A percentile compares a stretch with the other conserved stretches of the same genome.
Conservation (phyloP, 164 flowering plant species). For the Chloranthus sessilifolius region DNA sequence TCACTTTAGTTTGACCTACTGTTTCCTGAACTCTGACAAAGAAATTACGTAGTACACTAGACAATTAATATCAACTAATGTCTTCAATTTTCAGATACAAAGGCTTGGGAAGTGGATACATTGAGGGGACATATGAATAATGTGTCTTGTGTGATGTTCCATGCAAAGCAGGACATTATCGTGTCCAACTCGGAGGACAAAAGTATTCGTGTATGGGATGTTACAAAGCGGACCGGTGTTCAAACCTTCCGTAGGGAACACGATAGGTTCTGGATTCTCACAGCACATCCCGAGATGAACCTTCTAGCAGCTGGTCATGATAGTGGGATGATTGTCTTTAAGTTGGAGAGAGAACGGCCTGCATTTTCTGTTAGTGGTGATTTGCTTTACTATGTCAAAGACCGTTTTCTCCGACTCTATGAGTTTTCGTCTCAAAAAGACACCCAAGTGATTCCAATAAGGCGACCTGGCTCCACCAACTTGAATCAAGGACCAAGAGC, state of each 20-base stretch:
- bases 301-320: slow-evolving; percentile 57
- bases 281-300: slow-evolving; percentile 49
- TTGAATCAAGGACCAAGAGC: slow-evolving; percentile 43
- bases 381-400: slow-evolving; percentile 34
- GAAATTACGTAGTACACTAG: neutral
- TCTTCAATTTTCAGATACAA: slow-evolving; percentile 31
- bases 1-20: neutral
- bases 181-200: slow-evolving; percentile 55
- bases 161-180: slow-evolving; percentile 46
- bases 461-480: slow-evolving; percentile 38
- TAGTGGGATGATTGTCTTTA: slow-evolving; percentile 52
- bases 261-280: slow-evolving; percentile 49
- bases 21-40: neutral
- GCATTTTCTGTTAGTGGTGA: slow-evolving; percentile 47
- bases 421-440: slow-evolving; percentile 46
- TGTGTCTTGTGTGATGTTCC: slow-evolving; percentile 50
- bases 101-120: slow-evolving; percentile 59
- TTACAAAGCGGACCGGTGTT: slow-evolving; percentile 37
- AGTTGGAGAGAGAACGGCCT: slow-evolving; percentile 53
- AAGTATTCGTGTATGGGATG: slow-evolving; percentile 55
- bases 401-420: slow-evolving; percentile 37
- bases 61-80: neutral
- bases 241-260: slow-evolving; percentile 46
- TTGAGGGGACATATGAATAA: slow-evolving; percentile 57
- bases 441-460: slow-evolving; percentile 38